These are phyloP conservation scores for Thelonectria discophora DNA, from an alignment of 2,329 filamentous ascomycete species.

Conservation along the genomic window DNA sequence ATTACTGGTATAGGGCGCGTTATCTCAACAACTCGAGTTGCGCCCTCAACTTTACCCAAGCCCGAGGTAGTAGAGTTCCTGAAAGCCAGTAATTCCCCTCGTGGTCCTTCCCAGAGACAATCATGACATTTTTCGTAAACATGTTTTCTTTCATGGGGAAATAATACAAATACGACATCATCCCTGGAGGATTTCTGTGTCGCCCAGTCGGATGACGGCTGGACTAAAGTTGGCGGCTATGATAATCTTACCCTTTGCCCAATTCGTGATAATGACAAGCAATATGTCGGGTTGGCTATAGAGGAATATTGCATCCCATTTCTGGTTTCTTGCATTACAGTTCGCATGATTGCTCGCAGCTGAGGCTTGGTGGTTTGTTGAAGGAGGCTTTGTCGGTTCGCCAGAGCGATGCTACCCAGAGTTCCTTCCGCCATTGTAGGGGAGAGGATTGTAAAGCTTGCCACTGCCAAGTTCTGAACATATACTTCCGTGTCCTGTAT, in stretches of 20 bases:
- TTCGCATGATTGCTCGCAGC: conserved; percentile 42
- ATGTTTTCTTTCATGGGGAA: conserved; percentile 15
- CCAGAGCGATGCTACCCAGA: conserved; percentile 43
- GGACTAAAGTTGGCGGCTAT: conserved; percentile 49
- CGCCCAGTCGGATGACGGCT: conserved; percentile 35
- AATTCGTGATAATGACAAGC: conserved; percentile 52
- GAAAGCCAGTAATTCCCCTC: conserved; percentile 43
- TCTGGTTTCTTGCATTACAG: conserved; percentile 32
- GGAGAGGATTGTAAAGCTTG: conserved; percentile 33
- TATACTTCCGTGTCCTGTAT: conserved; percentile 32
- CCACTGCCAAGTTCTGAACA: conserved; percentile 42
- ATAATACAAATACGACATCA: conserved; percentile 31
- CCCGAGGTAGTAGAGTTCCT: background rate
- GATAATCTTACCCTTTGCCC: conserved; percentile 49
- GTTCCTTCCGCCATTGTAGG: conserved; percentile 36
- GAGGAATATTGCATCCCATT: conserved; percentile 34
- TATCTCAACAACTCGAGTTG: background rate
- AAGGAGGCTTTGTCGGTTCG: conserved; percentile 45
- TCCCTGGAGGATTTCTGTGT: conserved; percentile 28
- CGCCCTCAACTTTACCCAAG: background rate
- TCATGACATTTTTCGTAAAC: conserved; percentile 25
- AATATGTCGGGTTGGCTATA: conserved; percentile 46
- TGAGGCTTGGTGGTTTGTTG: conserved; percentile 48
- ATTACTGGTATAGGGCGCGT: too few species aligned
- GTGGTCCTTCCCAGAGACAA: conserved; percentile 42